These are phyloP conservation scores for Bruguiera gymnorhiza DNA, from an alignment of 345 rosid species.

Conservation along the genomic window DNA sequence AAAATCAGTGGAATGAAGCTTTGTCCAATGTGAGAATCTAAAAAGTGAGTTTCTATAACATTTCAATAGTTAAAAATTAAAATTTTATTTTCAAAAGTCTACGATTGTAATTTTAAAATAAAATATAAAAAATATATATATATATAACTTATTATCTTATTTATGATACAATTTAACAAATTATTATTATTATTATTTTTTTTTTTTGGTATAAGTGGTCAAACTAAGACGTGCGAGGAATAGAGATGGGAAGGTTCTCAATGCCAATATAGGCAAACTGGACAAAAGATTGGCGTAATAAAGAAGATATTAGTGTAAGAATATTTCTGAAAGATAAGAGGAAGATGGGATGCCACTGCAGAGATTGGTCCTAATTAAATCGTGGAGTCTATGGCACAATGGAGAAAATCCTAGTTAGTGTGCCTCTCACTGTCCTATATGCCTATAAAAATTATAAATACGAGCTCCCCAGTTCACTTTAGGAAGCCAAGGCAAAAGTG, in stretches of 20 bases:
- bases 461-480: constrained; percentile 48
- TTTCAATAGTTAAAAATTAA: not conserved
- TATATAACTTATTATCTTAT: too few relatives aligned
- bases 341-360: constrained; percentile 45
- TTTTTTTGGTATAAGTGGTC: too few relatives aligned
- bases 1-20: too few relatives aligned
- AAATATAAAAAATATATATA: too few relatives aligned
- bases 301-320: constrained; percentile 26
- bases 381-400: constrained; percentile 10
- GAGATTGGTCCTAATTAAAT: constrained; percentile 16
- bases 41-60: too few relatives aligned
- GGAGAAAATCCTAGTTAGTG: constrained; percentile 26
- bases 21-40: too few relatives aligned
- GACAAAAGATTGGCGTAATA: constrained; percentile 15
- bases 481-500: constrained; percentile 36
- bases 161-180: too few relatives aligned
- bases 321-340: constrained; percentile 22
- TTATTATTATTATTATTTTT: too few relatives aligned
- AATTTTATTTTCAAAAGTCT: too few relatives aligned
- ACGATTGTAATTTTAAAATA: too few relatives aligned
- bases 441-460: constrained; percentile 35
- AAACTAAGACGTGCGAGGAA: not conserved
- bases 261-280: constrained; percentile 12
- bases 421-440: constrained; percentile 7
- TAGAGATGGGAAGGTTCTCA: not conserved